Evolutionary conservation across 805 yeast genomes (phyloP).

Genomic region (Ogataea chonburiensis): DNA sequence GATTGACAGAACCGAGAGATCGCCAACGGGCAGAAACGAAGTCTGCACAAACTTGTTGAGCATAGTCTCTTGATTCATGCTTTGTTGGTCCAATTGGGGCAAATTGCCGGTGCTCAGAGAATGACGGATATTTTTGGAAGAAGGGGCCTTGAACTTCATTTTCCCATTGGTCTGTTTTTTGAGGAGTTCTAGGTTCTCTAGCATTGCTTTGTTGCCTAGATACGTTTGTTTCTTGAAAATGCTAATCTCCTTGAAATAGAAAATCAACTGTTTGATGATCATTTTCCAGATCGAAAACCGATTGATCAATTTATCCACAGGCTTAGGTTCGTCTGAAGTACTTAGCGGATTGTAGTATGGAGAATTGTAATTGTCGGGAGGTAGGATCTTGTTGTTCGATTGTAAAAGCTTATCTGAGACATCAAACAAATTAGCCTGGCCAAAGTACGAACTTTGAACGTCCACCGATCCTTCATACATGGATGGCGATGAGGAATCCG

Average conservation of each 20-base stretch:
- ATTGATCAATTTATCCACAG: slow-evolving; percentile 51
- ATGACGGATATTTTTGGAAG: slow-evolving; percentile 26
- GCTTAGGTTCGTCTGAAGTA: slow-evolving; percentile 33
- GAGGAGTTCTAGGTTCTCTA: slow-evolving; percentile 40
- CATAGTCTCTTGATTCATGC: slow-evolving; percentile 15
- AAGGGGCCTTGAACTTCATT: slow-evolving; percentile 23
- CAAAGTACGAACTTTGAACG: slow-evolving; percentile 8
- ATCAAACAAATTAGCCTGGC: slow-evolving; percentile 11
- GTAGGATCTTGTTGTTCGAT: slow-evolving; percentile 29
- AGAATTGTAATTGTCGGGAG: slow-evolving; percentile 34
- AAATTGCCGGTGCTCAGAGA: slow-evolving; percentile 22
- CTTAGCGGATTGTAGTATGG: slow-evolving; percentile 37
- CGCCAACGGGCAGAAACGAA: slow-evolving; percentile 40
- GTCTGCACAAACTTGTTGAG: slow-evolving; percentile 49
- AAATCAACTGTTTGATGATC: slow-evolving; percentile 51
- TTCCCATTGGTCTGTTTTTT: slow-evolving; percentile 33
- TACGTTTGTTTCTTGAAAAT: slow-evolving; percentile 49
- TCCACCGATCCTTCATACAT: slow-evolving; percentile 11
- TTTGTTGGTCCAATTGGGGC: slow-evolving; percentile 22
- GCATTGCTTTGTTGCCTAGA: slow-evolving; percentile 48
- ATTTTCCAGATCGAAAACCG: slow-evolving; percentile 59
- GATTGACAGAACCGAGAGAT: slow-evolving; percentile 38
- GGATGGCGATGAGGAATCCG: slow-evolving; percentile 7
- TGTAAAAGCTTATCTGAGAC: slow-evolving; percentile 16
- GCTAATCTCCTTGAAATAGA: slow-evolving; percentile 50